Evolutionary conservation across 352 stramenopile species (phyloP).

Genomic region (Globisporangium middletonii): DNA sequence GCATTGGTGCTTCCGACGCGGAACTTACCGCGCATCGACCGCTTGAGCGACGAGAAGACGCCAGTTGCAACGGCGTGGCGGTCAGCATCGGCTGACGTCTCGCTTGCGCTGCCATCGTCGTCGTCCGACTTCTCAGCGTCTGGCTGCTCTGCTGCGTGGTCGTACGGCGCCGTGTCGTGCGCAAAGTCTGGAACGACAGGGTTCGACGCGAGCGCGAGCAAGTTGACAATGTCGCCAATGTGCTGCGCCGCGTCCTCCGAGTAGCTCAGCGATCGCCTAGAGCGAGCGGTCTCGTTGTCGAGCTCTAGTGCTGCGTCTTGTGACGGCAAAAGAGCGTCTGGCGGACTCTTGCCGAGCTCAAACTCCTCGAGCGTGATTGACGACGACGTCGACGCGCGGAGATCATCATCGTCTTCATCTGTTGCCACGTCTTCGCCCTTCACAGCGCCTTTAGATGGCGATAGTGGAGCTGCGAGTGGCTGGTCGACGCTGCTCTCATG

Average conservation of each 20-base stretch:
- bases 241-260: background rate
- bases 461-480: no score
- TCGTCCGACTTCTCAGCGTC: constrained; percentile 5
- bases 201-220: constrained; percentile 25
- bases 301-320: background rate
- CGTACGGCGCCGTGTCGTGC: constrained; percentile 2
- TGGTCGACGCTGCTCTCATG: background rate
- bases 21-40: constrained; percentile 35
- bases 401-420: constrained; percentile 21
- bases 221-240: constrained; percentile 8
- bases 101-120: constrained; percentile 2
- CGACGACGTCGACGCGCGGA: constrained; percentile 5
- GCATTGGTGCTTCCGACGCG: constrained; percentile 14
- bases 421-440: background rate
- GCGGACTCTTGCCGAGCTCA: constrained; percentile 30
- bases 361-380: constrained; percentile 63
- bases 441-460: background rate
- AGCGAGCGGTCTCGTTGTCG: constrained; percentile 4
- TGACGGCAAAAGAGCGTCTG: constrained; percentile 3
- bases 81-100: background rate
- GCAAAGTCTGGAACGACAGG: constrained; percentile 14
- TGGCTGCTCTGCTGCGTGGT: constrained; percentile 1
- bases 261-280: constrained; percentile 1
- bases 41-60: constrained; percentile 26
- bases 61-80: background rate